phyloP scores from a whole-genome alignment of 768 basidiomycete species.

The Grammothele lineata region DNA sequence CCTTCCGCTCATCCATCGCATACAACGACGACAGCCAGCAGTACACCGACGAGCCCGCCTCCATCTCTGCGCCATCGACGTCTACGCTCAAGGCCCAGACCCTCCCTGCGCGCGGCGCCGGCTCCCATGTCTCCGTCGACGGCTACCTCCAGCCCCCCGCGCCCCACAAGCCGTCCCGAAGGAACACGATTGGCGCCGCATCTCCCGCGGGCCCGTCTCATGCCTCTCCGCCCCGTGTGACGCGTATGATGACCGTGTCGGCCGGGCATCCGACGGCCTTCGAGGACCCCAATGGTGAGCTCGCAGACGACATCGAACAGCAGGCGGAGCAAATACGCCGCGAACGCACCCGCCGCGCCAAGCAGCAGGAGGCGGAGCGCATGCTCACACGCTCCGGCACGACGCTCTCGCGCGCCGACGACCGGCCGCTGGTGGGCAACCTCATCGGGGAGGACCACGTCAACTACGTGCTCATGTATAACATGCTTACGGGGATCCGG shows the following conservation, averaged over 20 bases:
- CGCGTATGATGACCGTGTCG: conserved; percentile 20
- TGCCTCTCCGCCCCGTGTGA: conserved; percentile 15
- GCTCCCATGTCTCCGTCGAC: conserved; percentile 33
- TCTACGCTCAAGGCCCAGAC: conserved; percentile 1
- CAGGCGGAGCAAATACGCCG: conserved; percentile 84
- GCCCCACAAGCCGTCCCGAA: conserved; percentile 40
- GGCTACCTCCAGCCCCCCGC: conserved; percentile 52
- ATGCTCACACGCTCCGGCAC: conserved; percentile 38
- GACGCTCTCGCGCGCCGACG: conserved; percentile 24
- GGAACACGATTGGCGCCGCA: conserved; percentile 68
- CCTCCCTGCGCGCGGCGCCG: conserved; percentile 33
- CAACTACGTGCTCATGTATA: conserved; percentile 99
- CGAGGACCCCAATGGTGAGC: conserved; percentile 43
- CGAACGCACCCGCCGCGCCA: conserved; percentile 72
- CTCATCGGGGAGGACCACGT: conserved; percentile 97
- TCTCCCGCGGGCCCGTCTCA: conserved; percentile 3
- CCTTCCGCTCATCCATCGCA: conserved; percentile 28
- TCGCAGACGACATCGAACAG: conserved; percentile 80
- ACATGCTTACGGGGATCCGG: conserved; percentile 98
- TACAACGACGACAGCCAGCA: conserved; percentile 16
- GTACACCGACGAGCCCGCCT: conserved; percentile 20
- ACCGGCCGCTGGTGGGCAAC: conserved; percentile 80
- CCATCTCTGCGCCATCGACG: conserved; percentile 20
- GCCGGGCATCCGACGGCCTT: conserved; percentile 10
- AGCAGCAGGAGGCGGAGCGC: conserved; percentile 55